Base-by-base conservation (phyloP, 129 eudicot species). In the Logfia minima region DNA sequence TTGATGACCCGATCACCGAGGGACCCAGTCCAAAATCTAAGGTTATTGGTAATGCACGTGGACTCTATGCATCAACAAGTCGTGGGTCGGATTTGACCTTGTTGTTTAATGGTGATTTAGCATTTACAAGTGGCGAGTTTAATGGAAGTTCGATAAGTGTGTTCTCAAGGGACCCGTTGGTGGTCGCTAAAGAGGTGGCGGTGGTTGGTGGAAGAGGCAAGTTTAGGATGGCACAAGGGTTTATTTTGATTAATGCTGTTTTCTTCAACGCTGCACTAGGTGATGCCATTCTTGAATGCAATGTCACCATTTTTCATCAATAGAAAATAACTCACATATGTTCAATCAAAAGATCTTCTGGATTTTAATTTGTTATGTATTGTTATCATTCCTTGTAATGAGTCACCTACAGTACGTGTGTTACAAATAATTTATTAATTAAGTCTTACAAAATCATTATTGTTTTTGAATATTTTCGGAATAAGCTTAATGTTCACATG, bases 141-240 rank as follows among this genome's bases (percentile, higher is more conserved):
- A 87, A 84, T 4, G 90, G 87, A 82, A 86, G 90, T 53, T 84
- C 90, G 3, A 24, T 87, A 11, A 81, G 82, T 32, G 88, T 84
- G 75, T 72, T 78, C 45, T 81, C 84, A 23, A 80, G 90, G 78
- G 86, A 86, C 74, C 85, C 85, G 70, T 32, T 83, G 65, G 83
- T 77, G 87, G 18, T 24, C 45, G 70, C 18, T 11, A 78, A 86
- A 29, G 90, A 86, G 80, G 21, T 86, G 77, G 90, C 86, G 77
- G 84, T 86, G 62, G 90, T 86, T 24, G 90, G 90, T 10, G 87
- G 90, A 10, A 60, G 87, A 70, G 86, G 86, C 29, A 82, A 58
- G 82, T 88, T 88, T 39, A 71, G 86, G 84, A 53, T 83, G 75
- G 93, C 88, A 19, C 59, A 72, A 26, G 90, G 93, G 80, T 74